Evolutionary conservation across 2,329 filamentous ascomycete genomes (phyloP), one percentile per base, ranked within the genome.

Genomic region (Hirsutella rhossiliensis): DNA sequence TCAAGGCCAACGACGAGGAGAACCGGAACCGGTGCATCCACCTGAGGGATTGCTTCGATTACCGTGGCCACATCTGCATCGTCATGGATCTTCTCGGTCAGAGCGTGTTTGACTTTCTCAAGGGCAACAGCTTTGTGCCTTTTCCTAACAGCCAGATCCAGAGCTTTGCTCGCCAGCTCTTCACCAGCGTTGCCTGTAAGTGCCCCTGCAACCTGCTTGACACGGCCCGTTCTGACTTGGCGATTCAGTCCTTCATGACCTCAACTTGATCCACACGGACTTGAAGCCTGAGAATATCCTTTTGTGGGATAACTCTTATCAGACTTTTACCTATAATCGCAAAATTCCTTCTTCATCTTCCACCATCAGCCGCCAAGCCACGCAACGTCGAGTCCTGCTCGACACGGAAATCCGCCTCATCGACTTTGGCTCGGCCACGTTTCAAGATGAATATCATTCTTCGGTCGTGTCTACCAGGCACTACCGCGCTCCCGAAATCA

Each of bases 61-160:
- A 87, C 67, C 79, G 89, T 40, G 92, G 94, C 46, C 92, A 98
- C 60, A 97, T 98, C 53, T 98, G 92, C 72, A 82, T 82, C 47
- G 78, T 82, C 44, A 82, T 80, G 77, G 78, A 82, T 51, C 65
- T 82, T 4, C 76, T 97, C 29, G 90, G 90, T 40, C 90, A 96
- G 59, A 97, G 90, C 56, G 90, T 98, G 43, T 98, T 98, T 61
- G 92, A 98, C 65, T 98, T 98, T 55, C 73, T 98, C 41, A 98
- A 98, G 68, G 82, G 83, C 57, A 97, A 97, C 59, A 77, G 79
- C 51, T 98, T 97, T 59, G 88, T 95, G 17, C 92, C 92, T 1
- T 98, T 98, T 58, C 92, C 92, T 12, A 97, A 94, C 71, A 96
- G 89, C 52, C 92, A 98, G 64, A 98, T 98, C 47, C 92, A 97